phyloP scores from a whole-genome alignment of 371 early-diverging fungal species.

The Rhizopus delemar region DNA sequence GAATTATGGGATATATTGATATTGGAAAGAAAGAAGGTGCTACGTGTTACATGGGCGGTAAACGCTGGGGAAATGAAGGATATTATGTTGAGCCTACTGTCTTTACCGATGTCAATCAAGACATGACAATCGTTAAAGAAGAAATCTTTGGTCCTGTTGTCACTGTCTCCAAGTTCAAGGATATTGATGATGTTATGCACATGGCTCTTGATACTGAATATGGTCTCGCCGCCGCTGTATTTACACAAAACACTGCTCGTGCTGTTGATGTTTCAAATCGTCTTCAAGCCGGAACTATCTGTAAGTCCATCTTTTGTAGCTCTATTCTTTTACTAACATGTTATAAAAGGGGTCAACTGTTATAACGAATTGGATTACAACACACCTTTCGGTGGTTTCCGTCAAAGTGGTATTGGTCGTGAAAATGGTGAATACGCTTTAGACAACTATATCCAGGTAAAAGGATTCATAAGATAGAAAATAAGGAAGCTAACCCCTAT shows the following conservation, averaged over 20 bases:
- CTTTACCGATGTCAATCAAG: conserved; percentile 47
- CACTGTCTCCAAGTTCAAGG: conserved; percentile 64
- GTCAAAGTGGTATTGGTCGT: conserved; percentile 81
- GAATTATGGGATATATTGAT: conserved; percentile 60
- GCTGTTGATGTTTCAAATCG: conserved; percentile 69
- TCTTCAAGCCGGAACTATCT: conserved; percentile 70
- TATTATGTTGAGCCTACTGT: conserved; percentile 56
- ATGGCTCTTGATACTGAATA: conserved; percentile 71
- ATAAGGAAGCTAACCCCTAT: no score
- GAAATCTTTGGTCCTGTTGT: conserved; percentile 86
- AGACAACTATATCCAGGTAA: conserved; percentile 60
- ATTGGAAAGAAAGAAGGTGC: conserved; percentile 54
- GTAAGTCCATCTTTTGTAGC: conserved; percentile 30
- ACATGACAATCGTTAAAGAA: conserved; percentile 65
- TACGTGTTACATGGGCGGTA: conserved; percentile 50
- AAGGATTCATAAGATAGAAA: no score
- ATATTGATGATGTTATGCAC: conserved; percentile 69
- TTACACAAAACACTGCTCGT: conserved; percentile 66
- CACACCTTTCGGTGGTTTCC: conserved; percentile 84
- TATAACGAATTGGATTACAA: conserved; percentile 44
- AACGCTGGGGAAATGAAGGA: conserved; percentile 49
- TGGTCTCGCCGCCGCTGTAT: conserved; percentile 86
- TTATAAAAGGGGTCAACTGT: conserved; percentile 36
- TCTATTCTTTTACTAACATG: background rate
- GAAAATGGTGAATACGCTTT: conserved; percentile 78